Evolutionary conservation across 2,329 filamentous ascomycete genomes (phyloP), one percentile per base, ranked within the genome.

Genomic region (Colletotrichum destructivum): DNA sequence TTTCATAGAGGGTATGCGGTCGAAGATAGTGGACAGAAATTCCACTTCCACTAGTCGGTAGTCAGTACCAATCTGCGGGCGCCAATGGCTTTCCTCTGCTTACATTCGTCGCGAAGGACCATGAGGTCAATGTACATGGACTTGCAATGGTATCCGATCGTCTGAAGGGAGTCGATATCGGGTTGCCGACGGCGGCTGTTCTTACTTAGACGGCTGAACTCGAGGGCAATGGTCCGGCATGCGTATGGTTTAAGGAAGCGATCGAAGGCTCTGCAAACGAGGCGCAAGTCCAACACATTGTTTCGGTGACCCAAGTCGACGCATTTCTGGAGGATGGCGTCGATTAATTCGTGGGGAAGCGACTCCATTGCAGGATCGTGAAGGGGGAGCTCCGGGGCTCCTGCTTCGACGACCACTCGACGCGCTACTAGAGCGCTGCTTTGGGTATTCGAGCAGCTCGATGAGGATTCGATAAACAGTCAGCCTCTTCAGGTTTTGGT

Each of bases 111-210:
- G 74, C 87, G 83, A 47, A 88, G 77, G 18, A 88, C 82, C 84
- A 87, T 88, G 76, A 88, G 78, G 75, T 89, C 87, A 59, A 88
- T 80, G 69, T 85, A 87, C 5, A 89, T 75, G 40, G 85, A 83
- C 74, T 84, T 84, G 80, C 85, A 87, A n/a, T 85, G 79, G 40
- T 82, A 80, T 2, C 84, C 86, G 61, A 87, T 81, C 2, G 82
- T 83, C 73, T 82, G 81, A n/a, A 88, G 76, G 8, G 82, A 82
- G 75, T 82, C 80, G n/a, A 81, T 71, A 62, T 81, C 78, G 1
- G 81, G 83, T 5, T 77, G 82, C 21, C 73, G 74, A 18, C 76
- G 74, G 42, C 74, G 78, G 74, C 77, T 82, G 61, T 78, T 77
- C 71, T 75, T 80, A 75, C 83, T 82, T 69, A 89, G 82, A 38